Conservation (phyloP, 2,329 filamentous ascomycete species). For the Achaetomium macrosporum region DNA sequence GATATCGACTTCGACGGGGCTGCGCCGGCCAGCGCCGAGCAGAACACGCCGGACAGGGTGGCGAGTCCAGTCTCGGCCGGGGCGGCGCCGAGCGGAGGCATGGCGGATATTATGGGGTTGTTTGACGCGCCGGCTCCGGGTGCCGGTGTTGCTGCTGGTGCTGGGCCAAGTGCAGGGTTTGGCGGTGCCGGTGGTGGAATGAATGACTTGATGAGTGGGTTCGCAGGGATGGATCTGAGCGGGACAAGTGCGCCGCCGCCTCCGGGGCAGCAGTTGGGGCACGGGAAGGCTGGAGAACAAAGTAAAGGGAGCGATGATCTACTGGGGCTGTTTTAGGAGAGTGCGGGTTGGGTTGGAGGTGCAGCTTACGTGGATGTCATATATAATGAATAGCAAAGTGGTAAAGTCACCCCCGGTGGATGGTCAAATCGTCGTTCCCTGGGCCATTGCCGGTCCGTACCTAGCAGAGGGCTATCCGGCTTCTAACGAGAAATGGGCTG, state of each 20-base stretch:
- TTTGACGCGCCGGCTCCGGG: constrained; percentile 61
- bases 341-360: neutral
- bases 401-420: too few relatives aligned
- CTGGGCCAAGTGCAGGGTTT: neutral
- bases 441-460: too few relatives aligned
- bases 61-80: constrained; percentile 46
- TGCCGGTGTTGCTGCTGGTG: constrained; percentile 13
- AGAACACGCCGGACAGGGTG: constrained; percentile 61
- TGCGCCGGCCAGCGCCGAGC: constrained; percentile 57
- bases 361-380: neutral
- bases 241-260: constrained; percentile 60
- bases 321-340: constrained; percentile 21
- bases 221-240: constrained; percentile 72
- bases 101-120: constrained; percentile 63
- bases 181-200: constrained; percentile 35
- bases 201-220: constrained; percentile 86
- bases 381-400: neutral
- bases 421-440: too few relatives aligned
- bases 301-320: constrained; percentile 22
- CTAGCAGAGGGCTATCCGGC: too few relatives aligned
- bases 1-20: constrained; percentile 70
- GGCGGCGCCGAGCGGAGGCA: constrained; percentile 38
- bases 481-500: too few relatives aligned
- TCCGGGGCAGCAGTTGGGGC: constrained; percentile 43
- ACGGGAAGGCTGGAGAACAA: constrained; percentile 18